A percentile compares a stretch with the other conserved stretches of the same genome.
Conservation (phyloP, 495 filamentous ascomycete genomes). For the Aspergillus funiculosus region DNA sequence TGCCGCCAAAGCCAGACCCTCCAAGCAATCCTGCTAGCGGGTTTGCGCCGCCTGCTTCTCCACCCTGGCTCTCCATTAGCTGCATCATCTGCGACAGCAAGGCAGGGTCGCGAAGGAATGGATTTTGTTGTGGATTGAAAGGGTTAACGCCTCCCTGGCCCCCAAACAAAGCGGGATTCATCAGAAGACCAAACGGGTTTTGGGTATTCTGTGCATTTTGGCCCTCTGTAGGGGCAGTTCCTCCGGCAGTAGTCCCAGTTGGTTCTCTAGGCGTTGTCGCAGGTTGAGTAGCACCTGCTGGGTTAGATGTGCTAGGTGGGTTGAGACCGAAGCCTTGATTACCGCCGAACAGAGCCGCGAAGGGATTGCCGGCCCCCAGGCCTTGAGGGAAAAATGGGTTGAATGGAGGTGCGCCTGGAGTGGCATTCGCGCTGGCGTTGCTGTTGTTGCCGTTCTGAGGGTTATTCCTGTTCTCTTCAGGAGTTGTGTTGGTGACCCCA, state of each 20-base stretch:
- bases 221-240: slow-evolving; percentile 23
- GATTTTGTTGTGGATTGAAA: slow-evolving; percentile 43
- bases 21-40: slow-evolving; percentile 38
- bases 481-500: slow-evolving; percentile 71
- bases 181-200: slow-evolving; percentile 51
- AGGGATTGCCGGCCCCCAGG: slow-evolving; percentile 60
- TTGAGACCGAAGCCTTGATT: slow-evolving; percentile 30
- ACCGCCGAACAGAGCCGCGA: slow-evolving; percentile 60
- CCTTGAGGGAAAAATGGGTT: slow-evolving; percentile 41
- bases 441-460: slow-evolving; percentile 32
- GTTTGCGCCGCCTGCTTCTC: slow-evolving; percentile 28
- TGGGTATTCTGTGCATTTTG: slow-evolving; percentile 29
- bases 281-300: slow-evolving; percentile 21
- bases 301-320: slow-evolving; percentile 19
- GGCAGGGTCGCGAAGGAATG: slow-evolving; percentile 46
- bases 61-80: slow-evolving; percentile 34
- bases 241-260: slow-evolving; percentile 22
- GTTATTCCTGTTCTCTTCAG: slow-evolving; percentile 35
- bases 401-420: slow-evolving; percentile 20
- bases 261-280: slow-evolving; percentile 18
- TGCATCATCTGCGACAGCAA: slow-evolving; percentile 45
- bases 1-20: slow-evolving; percentile 36
- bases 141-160: slow-evolving; percentile 38
- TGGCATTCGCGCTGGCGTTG: slow-evolving; percentile 5
- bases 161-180: slow-evolving; percentile 42